Evolutionary conservation across 1,284 basidiomycete species (phyloP), one percentile per base, ranked within the genome.

Genomic region (Apiotrichum mycotoxinovorans): DNA sequence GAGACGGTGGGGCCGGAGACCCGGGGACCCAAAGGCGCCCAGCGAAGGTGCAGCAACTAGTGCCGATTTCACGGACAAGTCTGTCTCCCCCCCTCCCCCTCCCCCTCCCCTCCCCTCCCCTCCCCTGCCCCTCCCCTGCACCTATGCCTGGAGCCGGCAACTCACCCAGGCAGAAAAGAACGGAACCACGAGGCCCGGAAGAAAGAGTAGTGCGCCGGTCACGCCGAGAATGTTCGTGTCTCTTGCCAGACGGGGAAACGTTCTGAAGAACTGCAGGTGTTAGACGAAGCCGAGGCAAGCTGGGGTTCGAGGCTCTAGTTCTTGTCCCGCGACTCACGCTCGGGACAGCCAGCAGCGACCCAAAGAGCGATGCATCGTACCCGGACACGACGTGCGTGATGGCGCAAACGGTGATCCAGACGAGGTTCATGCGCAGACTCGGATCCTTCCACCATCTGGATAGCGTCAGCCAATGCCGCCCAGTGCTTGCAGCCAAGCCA

Each of bases 331-430:
- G 20, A 41, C 40, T 11, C n/a, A 41, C 40, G 18, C 10, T 22
- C 20, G 40, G 43, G 2, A 57, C 20, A 15, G 50, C 38, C 23
- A 44, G 45, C 17, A 57, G 45, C 17, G 42, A 43, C 44, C 52
- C 52, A 22, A 57, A 45, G 1, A 57, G 44, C 14, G 56, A 52
- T 4, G 51, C 56, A 35, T 57, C 56, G 45, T 57, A 57, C 4
- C 56, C 51, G 4, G 9, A 17, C 15, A 44, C 25, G 17, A 44
- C 12, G 15, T 44, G 43, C 7, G 43, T 44, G 25, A 44, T 26
- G 7, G 43, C 43, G 18, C 20, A 25, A 25, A 44, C 12, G 11
- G 43, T 18, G 25, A 44, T 15, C 43, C 43, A 44, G n/a, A 26
- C 10, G 11, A 44, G 3, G 18, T 44, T 44, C 10, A 8, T 17